Percentiles rank a stretch among this genome's conserved stretches.
Evolutionary conservation across 176 grass and related monocot species (phyloP).

Genomic region (Microstegium vimineum): DNA sequence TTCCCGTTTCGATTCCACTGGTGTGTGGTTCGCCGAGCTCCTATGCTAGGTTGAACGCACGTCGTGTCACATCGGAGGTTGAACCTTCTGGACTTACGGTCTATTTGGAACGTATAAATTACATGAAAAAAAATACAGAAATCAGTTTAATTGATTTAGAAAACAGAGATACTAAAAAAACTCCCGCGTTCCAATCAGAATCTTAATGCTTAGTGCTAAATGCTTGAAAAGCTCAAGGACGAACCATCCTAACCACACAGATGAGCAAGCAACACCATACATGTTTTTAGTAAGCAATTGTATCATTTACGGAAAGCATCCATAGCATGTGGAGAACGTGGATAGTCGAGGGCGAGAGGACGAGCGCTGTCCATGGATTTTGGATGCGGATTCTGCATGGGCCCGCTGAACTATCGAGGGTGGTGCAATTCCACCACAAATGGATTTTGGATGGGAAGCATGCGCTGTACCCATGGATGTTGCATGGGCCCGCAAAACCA

Average conservation of each 20-base stretch:
- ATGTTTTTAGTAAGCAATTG: not conserved
- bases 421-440: too few species aligned
- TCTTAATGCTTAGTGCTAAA: not conserved
- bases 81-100: too few species aligned
- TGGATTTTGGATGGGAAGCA: conserved; percentile 24
- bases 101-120: too few species aligned
- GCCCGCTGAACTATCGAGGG: not conserved
- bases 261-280: not conserved
- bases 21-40: too few species aligned
- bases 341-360: conserved; percentile 21
- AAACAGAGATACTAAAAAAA: too few species aligned
- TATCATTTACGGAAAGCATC: not conserved
- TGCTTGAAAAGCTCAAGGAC: not conserved
- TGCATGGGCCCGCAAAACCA: not conserved
- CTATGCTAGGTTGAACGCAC: not conserved
- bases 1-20: too few species aligned
- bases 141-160: too few species aligned
- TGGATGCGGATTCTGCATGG: conserved; percentile 15
- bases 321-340: conserved; percentile 13
- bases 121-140: too few species aligned
- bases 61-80: not conserved
- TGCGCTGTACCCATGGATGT: too few species aligned
- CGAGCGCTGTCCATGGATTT: not conserved
- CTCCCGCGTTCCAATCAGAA: too few species aligned
- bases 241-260: not conserved